Base-by-base conservation (phyloP, 176 grass and related monocot species). In the Eragrostis nindensis region DNA sequence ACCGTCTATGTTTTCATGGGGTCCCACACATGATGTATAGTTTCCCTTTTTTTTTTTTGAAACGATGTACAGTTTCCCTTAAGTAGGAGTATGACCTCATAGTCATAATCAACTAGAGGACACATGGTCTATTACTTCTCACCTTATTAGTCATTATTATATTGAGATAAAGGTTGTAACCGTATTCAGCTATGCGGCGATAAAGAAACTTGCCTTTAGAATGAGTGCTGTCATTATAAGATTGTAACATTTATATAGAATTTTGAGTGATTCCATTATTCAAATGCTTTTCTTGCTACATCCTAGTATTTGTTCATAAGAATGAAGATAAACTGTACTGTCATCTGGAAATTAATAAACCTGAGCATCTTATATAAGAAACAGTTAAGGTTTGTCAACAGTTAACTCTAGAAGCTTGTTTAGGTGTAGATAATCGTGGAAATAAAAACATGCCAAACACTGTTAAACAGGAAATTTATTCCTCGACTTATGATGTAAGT, bases 121-220 rank as follows among this genome's bases (percentile, higher is more conserved):
- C 24, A 42, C 57, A 62, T 60, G 5, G 1, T 81, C n/a, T n/a
- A 53, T 29, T 81, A 29, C 36, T 76, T 43, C 74, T 46, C 36
- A 10, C 64, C 17, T 11, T 63, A 54, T 12, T 79, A 44, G 44
- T 50, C 40, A 68, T 66, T 21, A 47, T 25, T 21, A 47, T 25
- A 3, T 15, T 80, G 74, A 61, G 55, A 75, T 55, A 45, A 19
- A 70, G 77, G 19, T 1, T 0, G 5, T 57, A 47, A 36, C 77
- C 0, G 27, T 45, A 50, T 53, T 27, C 21, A 15, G 0, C 21
- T 30, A 2, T 74, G 17, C 29, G 47, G 45, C 1, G 4, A 71
- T 24, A 76, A 22, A 86, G 30, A 45, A 61, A 45, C 62, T 48
- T 30, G 7, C 41, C 41, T 70, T 11, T 57, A 52, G 5, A 81